Evolutionary conservation across 2,329 filamentous ascomycete species (phyloP).

Genomic region (Orbilia javanica): DNA sequence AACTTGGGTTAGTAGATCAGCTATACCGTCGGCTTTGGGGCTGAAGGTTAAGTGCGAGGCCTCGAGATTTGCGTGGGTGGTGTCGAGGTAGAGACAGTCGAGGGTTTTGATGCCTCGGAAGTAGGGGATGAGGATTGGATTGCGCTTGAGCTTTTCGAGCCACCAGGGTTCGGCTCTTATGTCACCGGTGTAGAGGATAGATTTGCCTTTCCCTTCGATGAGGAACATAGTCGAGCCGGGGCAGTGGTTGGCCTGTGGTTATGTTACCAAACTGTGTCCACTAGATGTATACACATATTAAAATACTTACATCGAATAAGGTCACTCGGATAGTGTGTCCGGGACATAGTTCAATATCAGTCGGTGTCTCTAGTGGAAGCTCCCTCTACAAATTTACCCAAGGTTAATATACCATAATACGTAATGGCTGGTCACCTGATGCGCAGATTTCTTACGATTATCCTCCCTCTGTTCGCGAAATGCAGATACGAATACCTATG

Average conservation of each 20-base stretch:
- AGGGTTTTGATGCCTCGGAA: conserved; percentile 75
- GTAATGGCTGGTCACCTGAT: conserved; percentile 69
- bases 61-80: conserved; percentile 72
- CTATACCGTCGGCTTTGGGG: conserved; percentile 78
- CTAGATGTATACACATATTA: neutral
- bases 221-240: conserved; percentile 92
- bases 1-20: conserved; percentile 79
- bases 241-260: conserved; percentile 80
- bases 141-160: conserved; percentile 78
- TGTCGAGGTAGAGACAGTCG: conserved; percentile 89
- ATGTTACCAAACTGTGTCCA: neutral
- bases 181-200: conserved; percentile 89
- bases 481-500: conserved; percentile 81
- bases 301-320: conserved; percentile 75
- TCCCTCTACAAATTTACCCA: conserved; percentile 71
- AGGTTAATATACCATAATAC: conserved; percentile 1
- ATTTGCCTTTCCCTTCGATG: conserved; percentile 78
- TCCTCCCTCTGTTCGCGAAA: conserved; percentile 70
- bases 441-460: conserved; percentile 34
- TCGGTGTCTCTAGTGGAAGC: conserved; percentile 84
- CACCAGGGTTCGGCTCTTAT: conserved; percentile 87
- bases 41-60: conserved; percentile 66
- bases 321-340: conserved; percentile 81
- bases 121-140: conserved; percentile 81
- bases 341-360: conserved; percentile 78